Evolutionary conservation across 2,329 filamentous ascomycete genomes (phyloP).

Genomic region (Ceratocystis diversiconidia): DNA sequence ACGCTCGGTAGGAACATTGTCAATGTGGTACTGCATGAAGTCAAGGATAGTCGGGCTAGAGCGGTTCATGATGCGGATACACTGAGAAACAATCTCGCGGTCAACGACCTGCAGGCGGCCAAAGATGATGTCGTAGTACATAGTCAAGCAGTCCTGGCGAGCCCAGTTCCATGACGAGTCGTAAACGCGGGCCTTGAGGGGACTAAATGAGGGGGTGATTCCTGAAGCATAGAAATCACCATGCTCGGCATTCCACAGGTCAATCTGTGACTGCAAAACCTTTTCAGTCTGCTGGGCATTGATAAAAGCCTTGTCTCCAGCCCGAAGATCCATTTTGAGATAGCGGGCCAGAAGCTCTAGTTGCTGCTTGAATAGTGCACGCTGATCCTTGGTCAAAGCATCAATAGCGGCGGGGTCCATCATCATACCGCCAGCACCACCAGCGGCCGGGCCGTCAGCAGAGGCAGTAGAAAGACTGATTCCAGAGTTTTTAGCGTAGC

Average conservation of each 20-base stretch:
- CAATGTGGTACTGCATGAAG: constrained; percentile 99
- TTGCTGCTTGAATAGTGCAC: constrained; percentile 93
- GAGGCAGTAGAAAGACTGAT: constrained; percentile 69
- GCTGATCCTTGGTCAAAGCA: constrained; percentile 91
- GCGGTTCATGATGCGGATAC: constrained; percentile 98
- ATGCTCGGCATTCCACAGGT: constrained; percentile 89
- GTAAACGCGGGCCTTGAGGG: constrained; percentile 88
- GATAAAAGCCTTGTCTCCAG: constrained; percentile 89
- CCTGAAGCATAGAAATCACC: constrained; percentile 91
- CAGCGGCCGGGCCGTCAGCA: constrained; percentile 57
- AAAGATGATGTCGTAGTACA: constrained; percentile 99
- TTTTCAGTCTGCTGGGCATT: constrained; percentile 72
- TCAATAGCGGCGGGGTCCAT: constrained; percentile 98
- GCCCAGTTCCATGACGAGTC: constrained; percentile 99
- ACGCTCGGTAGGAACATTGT: constrained; percentile 91
- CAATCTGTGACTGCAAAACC: constrained; percentile 80
- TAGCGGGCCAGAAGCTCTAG: constrained; percentile 90
- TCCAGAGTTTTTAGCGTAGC: constrained; percentile 73
- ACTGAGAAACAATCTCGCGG: constrained; percentile 95
- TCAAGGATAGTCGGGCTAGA: constrained; percentile 91
- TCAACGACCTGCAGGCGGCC: constrained; percentile 85
- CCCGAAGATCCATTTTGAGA: constrained; percentile 88
- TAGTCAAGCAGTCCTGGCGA: constrained; percentile 87
- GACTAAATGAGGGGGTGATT: constrained; percentile 85
- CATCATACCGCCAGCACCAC: constrained; percentile 74